Evolutionary conservation across 768 basidiomycete species (phyloP), one percentile per base, ranked within the genome.

Genomic region (Trametes cingulata): DNA sequence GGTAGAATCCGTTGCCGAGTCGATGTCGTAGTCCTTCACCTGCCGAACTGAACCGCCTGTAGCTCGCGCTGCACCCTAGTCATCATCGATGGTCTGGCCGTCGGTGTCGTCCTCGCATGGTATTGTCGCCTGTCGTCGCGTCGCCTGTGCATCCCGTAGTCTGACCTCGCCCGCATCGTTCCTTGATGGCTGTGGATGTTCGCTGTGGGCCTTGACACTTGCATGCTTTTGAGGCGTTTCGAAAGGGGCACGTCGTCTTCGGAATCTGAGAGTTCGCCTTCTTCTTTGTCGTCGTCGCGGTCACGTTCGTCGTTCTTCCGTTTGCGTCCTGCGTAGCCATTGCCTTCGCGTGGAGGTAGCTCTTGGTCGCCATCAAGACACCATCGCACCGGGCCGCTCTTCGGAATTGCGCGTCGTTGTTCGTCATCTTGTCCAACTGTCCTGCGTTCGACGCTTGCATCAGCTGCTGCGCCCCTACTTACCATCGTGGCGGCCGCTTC

Each of bases 201-300:
- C 46, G 20, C 37, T 19, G 40, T 4, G 2, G 40, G 19, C 41
- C 41, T 41, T 24, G 52, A 5, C 6, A 20, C 22, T n/a, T 54
- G 42, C 14, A 19, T 54, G n/a, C 17, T 45, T 29, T 36, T 54
- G 42, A 10, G n/a, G 17, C 52, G 41, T 19, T 54, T 54, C 20
- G 52, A 41, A 6, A 35, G 42, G 10, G 42, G 52, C 2, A 54
- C 20, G 19, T 43, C 43, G 33, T 45, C 42, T 7, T 42, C 41
- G 4, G 49, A 51, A 35, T 51, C 49, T 17, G 52, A 54, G 29
- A 54, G 41, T 10, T 42, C 52, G 52, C 52, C 52, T 13, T 54
- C 52, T 45, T 54, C 52, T 29, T 54, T 43, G 42, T 33, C 29
- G 52, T 41, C 41, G 52, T 24, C 35, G 9, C n/a, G 29, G 20